phyloP scores from a whole-genome alignment of 768 basidiomycete genomes.

The Glaciozyma antarctica region DNA sequence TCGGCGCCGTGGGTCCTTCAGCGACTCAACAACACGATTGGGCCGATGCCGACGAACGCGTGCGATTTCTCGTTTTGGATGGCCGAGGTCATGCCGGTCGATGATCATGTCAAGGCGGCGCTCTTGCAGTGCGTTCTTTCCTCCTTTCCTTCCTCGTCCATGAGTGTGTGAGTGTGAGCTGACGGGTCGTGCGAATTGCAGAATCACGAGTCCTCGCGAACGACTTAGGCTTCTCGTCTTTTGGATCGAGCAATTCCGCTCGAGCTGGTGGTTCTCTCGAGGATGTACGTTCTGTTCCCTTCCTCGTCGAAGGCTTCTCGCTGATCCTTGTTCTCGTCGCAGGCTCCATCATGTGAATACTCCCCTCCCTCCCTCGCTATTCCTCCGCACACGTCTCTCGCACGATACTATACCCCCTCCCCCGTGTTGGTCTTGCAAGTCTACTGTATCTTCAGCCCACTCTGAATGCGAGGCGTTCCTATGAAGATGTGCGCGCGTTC shows the following conservation, averaged over 20 bases:
- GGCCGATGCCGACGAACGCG: conserved; percentile 32
- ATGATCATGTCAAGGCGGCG: conserved; percentile 85
- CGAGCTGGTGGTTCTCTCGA: conserved; percentile 47
- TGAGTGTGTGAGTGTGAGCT: neutral
- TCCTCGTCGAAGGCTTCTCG: neutral
- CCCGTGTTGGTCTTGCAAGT: neutral
- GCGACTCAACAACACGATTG: conserved; percentile 15
- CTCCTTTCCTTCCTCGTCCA: neutral
- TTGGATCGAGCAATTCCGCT: conserved; percentile 77
- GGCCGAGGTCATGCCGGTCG: conserved; percentile 69
- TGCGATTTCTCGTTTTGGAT: conserved; percentile 34
- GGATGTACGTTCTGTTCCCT: conserved; percentile 22
- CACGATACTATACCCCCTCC: neutral
- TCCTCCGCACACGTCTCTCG: neutral
- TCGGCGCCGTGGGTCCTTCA: conserved; percentile 85
- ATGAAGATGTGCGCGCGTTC: no score
- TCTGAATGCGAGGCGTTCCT: no score
- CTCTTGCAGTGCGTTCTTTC: conserved; percentile 47
- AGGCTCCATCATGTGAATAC: conserved; percentile 11
- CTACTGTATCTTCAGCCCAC: neutral
- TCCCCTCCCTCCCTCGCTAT: neutral
- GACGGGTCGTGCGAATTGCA: conserved; percentile 50
- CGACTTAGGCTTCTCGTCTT: conserved; percentile 76
- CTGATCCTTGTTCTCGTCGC: neutral
- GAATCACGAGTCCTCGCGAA: conserved; percentile 47